A percentile compares a stretch with the other conserved stretches of the same genome.
Evolutionary conservation across 2,329 filamentous ascomycete species (phyloP).

Genomic region (Fusarium compactum): DNA sequence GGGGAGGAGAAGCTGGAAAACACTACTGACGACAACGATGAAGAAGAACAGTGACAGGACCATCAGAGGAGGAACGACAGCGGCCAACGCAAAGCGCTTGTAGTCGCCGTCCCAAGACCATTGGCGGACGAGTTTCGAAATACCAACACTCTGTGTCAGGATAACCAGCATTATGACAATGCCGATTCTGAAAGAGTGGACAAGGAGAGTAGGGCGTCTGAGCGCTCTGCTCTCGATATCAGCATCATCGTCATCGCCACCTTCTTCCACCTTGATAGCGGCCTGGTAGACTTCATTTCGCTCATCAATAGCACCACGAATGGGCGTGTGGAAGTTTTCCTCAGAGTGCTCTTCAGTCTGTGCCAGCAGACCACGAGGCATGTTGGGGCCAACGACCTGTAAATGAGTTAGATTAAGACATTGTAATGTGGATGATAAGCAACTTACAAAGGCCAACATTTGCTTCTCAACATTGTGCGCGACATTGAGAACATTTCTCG

Average conservation of each 20-base stretch:
- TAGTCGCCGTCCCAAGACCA: constrained; percentile 44
- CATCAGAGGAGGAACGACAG: constrained; percentile 36
- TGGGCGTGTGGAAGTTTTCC: constrained; percentile 28
- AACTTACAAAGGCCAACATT: constrained; percentile 43
- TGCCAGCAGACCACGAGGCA: constrained; percentile 39
- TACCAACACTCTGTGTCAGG: constrained; percentile 44
- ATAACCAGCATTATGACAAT: constrained; percentile 46
- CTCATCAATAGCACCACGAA: constrained; percentile 46
- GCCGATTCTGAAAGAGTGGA: constrained; percentile 45
- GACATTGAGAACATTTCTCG: constrained; percentile 40
- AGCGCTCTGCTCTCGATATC: constrained; percentile 41
- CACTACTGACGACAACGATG: constrained; percentile 44
- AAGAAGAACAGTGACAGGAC: constrained; percentile 46
- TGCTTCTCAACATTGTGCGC: constrained; percentile 47
- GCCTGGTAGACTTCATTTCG: constrained; percentile 43
- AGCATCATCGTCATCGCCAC: constrained; percentile 36
- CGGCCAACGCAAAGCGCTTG: constrained; percentile 34
- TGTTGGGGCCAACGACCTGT: constrained; percentile 43
- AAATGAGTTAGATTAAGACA: background rate
- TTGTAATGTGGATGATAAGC: fast-evolving
- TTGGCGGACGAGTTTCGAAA: constrained; percentile 39
- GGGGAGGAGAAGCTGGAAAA: constrained; percentile 42
- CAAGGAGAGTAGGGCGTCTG: constrained; percentile 35
- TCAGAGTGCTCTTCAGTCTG: constrained; percentile 43
- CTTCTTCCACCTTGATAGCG: constrained; percentile 46